phyloP scores from a whole-genome alignment of 2,329 filamentous ascomycete species.

The Blastomyces gilchristii region DNA sequence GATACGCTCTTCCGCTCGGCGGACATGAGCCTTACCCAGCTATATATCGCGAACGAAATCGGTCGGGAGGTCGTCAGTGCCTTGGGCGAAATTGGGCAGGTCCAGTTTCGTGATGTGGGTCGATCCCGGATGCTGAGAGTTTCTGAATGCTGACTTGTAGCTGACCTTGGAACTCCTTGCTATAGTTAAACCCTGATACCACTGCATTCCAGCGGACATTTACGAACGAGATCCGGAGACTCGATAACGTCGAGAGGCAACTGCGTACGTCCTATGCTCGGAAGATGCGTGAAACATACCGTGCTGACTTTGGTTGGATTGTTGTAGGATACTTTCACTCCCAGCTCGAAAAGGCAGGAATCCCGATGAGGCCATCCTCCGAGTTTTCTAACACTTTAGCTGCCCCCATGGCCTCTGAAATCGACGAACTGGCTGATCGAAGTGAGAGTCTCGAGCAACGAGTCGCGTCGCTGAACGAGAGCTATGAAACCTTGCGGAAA shows the following conservation, averaged over 20 bases:
- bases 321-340: conserved; percentile 76
- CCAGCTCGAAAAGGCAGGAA: conserved; percentile 89
- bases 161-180: conserved; percentile 14
- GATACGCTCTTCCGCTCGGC: conserved; percentile 99
- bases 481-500: conserved; percentile 97
- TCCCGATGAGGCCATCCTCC: conserved; percentile 78
- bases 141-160: neutral
- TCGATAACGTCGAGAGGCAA: conserved; percentile 97
- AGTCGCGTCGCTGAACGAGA: conserved; percentile 85
- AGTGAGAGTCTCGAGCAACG: conserved; percentile 88
- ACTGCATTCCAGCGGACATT: conserved; percentile 95
- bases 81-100: conserved; percentile 86
- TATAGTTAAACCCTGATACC: conserved; percentile 79
- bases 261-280: conserved; percentile 57
- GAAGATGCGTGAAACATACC: neutral
- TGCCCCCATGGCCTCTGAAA: conserved; percentile 82
- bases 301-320: conserved; percentile 9
- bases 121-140: neutral
- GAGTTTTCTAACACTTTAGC: conserved; percentile 81
- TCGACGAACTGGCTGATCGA: conserved; percentile 88
- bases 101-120: conserved; percentile 94
- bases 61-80: conserved; percentile 95
- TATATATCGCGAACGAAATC: conserved; percentile 98
- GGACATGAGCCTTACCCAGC: conserved; percentile 99
- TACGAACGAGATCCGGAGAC: conserved; percentile 89